Base-by-base conservation (phyloP, 169 alveolate genomes). In the Plasmodium knowlesi region DNA sequence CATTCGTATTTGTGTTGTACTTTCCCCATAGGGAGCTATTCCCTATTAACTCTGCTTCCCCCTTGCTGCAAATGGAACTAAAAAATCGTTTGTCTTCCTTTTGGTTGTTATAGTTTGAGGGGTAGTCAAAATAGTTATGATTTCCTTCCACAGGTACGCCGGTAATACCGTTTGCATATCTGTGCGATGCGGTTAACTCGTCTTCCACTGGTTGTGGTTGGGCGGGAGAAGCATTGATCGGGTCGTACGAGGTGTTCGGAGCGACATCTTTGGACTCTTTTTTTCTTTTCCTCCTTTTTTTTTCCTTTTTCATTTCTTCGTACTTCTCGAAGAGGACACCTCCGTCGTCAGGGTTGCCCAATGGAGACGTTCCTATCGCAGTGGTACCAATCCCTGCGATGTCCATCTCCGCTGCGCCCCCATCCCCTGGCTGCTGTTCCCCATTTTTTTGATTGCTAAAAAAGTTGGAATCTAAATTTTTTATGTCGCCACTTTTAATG, bases 271-370 rank as follows among this genome's bases (percentile, higher is more conserved):
- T 9, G 5, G 76, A 10, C 5, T 84, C 74, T 72, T 72, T 72
- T 72, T 72, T 72, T 50, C 84, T 84, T 84, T 57, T 84, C 67
- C 76, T 43, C 54, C 71, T 74, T 74, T 67, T 57, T 12, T 41
- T 85, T 37, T 85, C 93, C 78, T 25, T 76, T 28, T 85, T 85
- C 19, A 76, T 50, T 85, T 85, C 86, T 25, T 85, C 86, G 78
- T 53, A 46, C 39, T 53, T 34, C 70, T 61, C 88, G 25, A 50
- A 4, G n/a, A 53, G 37, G 10, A 53, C 34, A 16, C 53, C 84
- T 9, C 46, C 50, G 28, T 41, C 83, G 14, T 83, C 2, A 12
- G 14, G 1, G 14, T 78, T 67, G 14, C 71, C 79, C 14, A 67
- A 19, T 8, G 30, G 10, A 28, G 30, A 67, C 1, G 76, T 28